Conservation (phyloP, 768 basidiomycete genomes). For the Phylloporus sp. region DNA sequence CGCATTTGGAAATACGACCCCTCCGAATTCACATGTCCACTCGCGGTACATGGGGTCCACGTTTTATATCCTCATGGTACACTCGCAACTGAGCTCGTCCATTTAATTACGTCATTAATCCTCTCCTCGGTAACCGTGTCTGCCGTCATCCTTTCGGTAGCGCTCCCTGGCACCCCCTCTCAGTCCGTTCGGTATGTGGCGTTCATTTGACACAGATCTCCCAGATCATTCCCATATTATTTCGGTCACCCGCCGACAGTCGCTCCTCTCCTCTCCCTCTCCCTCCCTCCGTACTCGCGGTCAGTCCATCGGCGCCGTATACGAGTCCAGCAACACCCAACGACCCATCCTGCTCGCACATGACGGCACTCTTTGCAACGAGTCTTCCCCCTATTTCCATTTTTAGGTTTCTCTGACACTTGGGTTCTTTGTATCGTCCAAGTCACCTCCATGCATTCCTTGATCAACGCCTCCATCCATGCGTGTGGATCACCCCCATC, state of each 20-base stretch:
- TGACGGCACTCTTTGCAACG: too few species aligned
- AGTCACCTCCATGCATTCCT: neutral
- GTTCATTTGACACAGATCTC: conserved; percentile 7
- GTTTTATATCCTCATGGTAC: conserved; percentile 19
- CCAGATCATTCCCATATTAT: conserved; percentile 3
- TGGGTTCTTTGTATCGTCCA: too few species aligned
- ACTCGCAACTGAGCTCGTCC: conserved; percentile 8
- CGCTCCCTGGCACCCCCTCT: neutral
- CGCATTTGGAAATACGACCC: conserved; percentile 13
- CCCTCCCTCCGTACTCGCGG: too few species aligned
- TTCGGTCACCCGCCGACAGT: too few species aligned
- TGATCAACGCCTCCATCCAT: neutral
- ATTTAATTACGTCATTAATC: conserved; percentile 6
- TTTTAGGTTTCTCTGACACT: too few species aligned
- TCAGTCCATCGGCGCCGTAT: too few species aligned
- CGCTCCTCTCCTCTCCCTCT: neutral
- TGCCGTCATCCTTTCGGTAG: conserved; percentile 14
- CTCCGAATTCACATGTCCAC: conserved; percentile 28
- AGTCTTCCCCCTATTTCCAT: too few species aligned
- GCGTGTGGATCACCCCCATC: neutral
- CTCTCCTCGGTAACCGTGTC: conserved; percentile 13
- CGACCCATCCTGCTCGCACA: too few species aligned
- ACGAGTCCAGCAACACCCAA: too few species aligned
- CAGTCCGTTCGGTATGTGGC: neutral
- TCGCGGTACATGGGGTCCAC: conserved; percentile 11